These are phyloP conservation scores for Pseudogymnoascus sp. DNA, from an alignment of 2,329 filamentous ascomycete genomes.

Conservation along the genomic window DNA sequence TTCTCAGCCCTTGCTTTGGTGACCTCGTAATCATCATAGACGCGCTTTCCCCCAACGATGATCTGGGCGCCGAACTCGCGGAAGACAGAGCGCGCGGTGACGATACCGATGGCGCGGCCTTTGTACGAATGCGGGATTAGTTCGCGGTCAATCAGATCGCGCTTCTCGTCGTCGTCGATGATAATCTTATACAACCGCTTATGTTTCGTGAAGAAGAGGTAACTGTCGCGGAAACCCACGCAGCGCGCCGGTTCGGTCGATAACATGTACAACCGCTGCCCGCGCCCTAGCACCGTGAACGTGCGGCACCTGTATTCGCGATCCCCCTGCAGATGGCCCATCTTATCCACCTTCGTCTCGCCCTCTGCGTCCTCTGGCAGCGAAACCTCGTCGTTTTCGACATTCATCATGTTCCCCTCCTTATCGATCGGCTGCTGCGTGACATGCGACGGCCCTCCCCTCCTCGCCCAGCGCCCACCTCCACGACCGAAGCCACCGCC, in stretches of 20 bases:
- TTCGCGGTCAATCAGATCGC: constrained; percentile 87
- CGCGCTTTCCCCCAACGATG: constrained; percentile 77
- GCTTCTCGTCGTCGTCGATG: constrained; percentile 93
- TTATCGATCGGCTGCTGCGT: constrained; percentile 84
- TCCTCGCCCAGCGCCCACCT: constrained; percentile 58
- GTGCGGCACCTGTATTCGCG: constrained; percentile 93
- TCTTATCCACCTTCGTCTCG: constrained; percentile 86
- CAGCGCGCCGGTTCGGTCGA: constrained; percentile 95
- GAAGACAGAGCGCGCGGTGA: constrained; percentile 93
- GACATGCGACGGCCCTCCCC: constrained; percentile 61
- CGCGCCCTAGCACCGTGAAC: constrained; percentile 80
- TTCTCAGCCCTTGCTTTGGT: constrained; percentile 66
- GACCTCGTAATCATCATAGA: constrained; percentile 86
- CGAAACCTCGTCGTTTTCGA: constrained; percentile 84
- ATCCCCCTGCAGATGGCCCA: constrained; percentile 71
- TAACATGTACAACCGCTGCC: constrained; percentile 89
- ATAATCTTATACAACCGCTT: constrained; percentile 96
- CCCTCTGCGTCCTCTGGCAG: constrained; percentile 81
- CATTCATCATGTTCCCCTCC: constrained; percentile 84
- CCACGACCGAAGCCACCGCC: constrained; percentile 47
- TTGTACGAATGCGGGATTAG: constrained; percentile 99
- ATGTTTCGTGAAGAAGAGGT: constrained; percentile 98
- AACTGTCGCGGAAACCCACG: constrained; percentile 94
- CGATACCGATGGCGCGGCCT: constrained; percentile 91
- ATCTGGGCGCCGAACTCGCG: constrained; percentile 93